Evolutionary conservation across 495 filamentous ascomycete species (phyloP).

Genomic region (Margaritispora aquatica): DNA sequence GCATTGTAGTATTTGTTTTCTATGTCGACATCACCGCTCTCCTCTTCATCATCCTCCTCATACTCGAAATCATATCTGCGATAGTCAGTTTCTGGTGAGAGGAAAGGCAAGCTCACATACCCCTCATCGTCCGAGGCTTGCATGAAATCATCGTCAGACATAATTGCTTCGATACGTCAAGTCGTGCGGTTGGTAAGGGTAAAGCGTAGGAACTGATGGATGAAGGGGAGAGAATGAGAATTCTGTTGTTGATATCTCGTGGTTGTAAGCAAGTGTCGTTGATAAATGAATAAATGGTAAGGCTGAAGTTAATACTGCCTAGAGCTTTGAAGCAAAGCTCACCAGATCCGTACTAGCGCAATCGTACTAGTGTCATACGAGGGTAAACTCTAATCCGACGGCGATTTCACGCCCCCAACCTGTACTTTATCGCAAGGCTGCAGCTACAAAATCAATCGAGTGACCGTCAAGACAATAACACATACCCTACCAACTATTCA

Average conservation of each 20-base stretch:
- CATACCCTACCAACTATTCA: neutral
- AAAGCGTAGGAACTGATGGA: no score
- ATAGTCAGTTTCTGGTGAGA: conserved; percentile 3
- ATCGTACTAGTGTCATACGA: neutral
- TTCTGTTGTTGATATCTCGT: no score
- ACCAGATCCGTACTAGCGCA: neutral
- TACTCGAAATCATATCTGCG: conserved; percentile 93
- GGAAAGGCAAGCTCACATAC: conserved; percentile 31
- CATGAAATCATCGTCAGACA: conserved; percentile 94
- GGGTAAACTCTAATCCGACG: neutral
- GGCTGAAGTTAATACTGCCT: neutral
- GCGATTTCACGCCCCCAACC: neutral
- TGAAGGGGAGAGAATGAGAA: no score
- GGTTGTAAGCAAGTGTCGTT: neutral
- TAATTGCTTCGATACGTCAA: conserved; percentile 28
- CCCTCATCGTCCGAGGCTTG: conserved; percentile 93
- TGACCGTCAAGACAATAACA: neutral
- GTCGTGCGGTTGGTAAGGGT: no score
- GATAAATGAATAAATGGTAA: neutral
- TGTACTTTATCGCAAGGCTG: neutral
- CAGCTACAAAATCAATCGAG: neutral
- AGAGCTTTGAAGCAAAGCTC: neutral
- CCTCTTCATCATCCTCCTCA: conserved; percentile 83
- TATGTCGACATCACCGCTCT: conserved; percentile 83
- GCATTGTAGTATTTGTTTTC: conserved; percentile 99